phyloP scores from a whole-genome alignment of 257 asterid genomes.

The Anisodus tanguticus region DNA sequence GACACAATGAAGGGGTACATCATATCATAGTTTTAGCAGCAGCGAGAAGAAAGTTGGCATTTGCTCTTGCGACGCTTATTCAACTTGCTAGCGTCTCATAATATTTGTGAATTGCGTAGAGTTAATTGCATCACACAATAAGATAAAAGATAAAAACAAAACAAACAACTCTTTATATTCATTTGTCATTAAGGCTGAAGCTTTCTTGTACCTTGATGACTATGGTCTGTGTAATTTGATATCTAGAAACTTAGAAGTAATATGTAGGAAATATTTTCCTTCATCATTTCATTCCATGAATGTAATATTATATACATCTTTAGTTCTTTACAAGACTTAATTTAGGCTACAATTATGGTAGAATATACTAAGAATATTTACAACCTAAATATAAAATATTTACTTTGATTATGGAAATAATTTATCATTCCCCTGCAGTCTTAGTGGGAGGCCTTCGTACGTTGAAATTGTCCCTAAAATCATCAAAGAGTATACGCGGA shows the following conservation, averaged over 20 bases:
- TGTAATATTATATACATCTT: no score
- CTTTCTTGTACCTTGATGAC: not conserved
- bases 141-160: not conserved
- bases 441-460: no score
- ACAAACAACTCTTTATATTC: no score
- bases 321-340: no score
- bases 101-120: not conserved
- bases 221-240: not conserved
- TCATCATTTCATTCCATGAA: no score
- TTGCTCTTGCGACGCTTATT: not conserved
- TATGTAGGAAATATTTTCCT: not conserved
- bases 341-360: no score
- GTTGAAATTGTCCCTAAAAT: no score
- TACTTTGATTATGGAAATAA: no score
- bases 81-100: not conserved
- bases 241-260: constrained; percentile 13
- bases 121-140: not conserved
- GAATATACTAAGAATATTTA: no score
- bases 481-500: no score
- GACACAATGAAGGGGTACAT: constrained; percentile 29
- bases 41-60: not conserved
- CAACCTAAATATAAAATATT: no score
- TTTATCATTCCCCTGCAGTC: no score
- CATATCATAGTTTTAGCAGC: constrained; percentile 20
- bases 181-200: not conserved